Evolutionary conservation across 208 protist genomes (phyloP).

Genomic region (Histomonas meleagridis): DNA sequence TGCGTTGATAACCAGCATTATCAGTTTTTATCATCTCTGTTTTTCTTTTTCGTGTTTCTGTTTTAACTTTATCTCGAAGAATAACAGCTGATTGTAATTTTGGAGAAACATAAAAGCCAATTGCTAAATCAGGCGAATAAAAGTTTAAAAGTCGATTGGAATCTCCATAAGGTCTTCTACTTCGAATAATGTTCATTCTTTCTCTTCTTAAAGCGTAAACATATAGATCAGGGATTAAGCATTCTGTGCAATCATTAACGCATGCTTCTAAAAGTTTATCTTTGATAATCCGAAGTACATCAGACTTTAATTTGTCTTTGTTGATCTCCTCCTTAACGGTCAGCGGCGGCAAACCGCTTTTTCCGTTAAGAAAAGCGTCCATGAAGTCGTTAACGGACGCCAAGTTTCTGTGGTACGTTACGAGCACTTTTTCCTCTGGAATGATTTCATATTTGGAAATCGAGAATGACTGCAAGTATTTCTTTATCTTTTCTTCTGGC

Average conservation of each 20-base stretch:
- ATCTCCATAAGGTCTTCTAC: neutral
- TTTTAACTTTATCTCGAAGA: neutral
- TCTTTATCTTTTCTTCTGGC: neutral
- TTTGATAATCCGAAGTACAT: neutral
- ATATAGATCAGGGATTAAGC: neutral
- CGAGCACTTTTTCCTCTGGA: neutral
- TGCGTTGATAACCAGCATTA: neutral
- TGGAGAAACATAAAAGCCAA: neutral
- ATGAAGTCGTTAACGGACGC: neutral
- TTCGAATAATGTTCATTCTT: neutral
- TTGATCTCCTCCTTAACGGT: neutral
- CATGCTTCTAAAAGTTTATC: neutral
- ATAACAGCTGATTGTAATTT: neutral
- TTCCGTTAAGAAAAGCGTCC: neutral
- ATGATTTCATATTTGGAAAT: no score
- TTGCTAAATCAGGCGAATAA: neutral
- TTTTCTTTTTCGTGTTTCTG: conserved; percentile 6
- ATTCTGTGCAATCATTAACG: neutral
- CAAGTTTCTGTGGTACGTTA: neutral
- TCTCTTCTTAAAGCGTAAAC: neutral
- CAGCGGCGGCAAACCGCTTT: neutral
- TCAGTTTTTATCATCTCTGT: neutral
- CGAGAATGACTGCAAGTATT: neutral
- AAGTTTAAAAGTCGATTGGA: neutral
- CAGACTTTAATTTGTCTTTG: neutral